Base-by-base conservation (phyloP, 2,329 filamentous ascomycete species). In the Fusarium mundagurra region DNA sequence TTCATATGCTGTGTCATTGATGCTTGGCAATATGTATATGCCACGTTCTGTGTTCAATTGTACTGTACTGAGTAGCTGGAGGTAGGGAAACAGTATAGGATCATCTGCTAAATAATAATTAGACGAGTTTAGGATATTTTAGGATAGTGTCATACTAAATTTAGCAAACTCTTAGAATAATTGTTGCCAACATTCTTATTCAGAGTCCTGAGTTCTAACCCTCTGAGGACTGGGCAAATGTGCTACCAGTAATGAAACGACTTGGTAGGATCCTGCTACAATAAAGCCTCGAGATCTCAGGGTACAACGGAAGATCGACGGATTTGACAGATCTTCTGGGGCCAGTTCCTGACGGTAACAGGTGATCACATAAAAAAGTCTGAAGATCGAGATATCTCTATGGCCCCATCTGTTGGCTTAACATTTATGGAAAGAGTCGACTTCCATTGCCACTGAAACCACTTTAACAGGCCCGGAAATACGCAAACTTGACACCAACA, bases 311-410 rank as follows among this genome's bases (percentile, higher is more conserved):
- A 64, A 24, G 63, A 64, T 55, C 59, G 47, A 55, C 47, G n/a
- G 3, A 31, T 31, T 22, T 63, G 39, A 41, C 24, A 34, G 45
- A 38, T 63, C 39, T 34, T 43, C 54, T 44, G n/a, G 59, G 63
- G 45, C 57, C 71, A 73, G 69, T 73, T 68, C 61, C 48, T 69
- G 66, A 51, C 64, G 33, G 53, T 53, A 76, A 64, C 50, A 43
- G 58, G 65, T 53, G 66, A 59, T 29, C 39, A 39, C 24, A 41
- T 31, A 24, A 43, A 60, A 33, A 38, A 61, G 45, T 55, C 44
- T 33, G 55, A 47, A 64, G 53, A 44, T 61, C 38, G 61, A 63
- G 61, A 54, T 45, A 70, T 51, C 60, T 44, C 48, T 62, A 47
- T 64, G 63, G 58, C 29, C 39, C 45, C 57, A 62, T 65, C 24